Evolutionary conservation across 108 stramenopile species (phyloP), one percentile per base, ranked within the genome.

Genomic region (Fragilariopsis cylindrus): DNA sequence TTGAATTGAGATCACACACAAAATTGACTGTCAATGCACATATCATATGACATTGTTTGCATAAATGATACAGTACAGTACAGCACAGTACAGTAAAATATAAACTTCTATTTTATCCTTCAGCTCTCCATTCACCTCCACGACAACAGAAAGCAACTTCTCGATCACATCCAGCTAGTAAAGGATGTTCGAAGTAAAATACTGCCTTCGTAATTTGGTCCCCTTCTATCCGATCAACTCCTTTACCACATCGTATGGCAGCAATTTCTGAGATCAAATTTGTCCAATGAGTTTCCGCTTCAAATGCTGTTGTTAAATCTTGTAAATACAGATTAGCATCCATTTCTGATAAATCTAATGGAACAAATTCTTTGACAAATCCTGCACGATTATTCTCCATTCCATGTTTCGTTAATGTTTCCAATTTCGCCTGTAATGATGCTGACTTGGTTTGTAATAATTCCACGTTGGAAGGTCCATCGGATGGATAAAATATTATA

Each of bases 201-300:
- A 76, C 63, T n/a, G 78, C 78, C 19, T 40, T 52, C 1, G 44
- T 72, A 2, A 57, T 53, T 55, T 83, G 72, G 48, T 83, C 82
- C 42, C 82, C 82, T 62, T 79, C 78, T 54, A 83, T 79, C 30
- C 63, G 30, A 39, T 69, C 75, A 15, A 83, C 82, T n/a, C 74
- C 74, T 57, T 47, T 74, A 11, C 82, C 82, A 16, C 39, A 42
- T 30, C 49, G 43, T 47, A 83, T 76, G 44, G 82, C 78, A 47
- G 69, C 75, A 53, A 83, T 83, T 65, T 83, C 82, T 9, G 82
- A 43, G 4, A 60, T 39, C 30, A 83, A 60, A 42, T 79, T 79
- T 11, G n/a, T 62, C 82, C 82, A 83, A 21, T 78, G 77, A 16
- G 74, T 73, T 15, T 76, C 78, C 30, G 82, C 82, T 70, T 83